Base-by-base conservation (phyloP, 2,329 filamentous ascomycete genomes). In the Aspergillus sergii region DNA sequence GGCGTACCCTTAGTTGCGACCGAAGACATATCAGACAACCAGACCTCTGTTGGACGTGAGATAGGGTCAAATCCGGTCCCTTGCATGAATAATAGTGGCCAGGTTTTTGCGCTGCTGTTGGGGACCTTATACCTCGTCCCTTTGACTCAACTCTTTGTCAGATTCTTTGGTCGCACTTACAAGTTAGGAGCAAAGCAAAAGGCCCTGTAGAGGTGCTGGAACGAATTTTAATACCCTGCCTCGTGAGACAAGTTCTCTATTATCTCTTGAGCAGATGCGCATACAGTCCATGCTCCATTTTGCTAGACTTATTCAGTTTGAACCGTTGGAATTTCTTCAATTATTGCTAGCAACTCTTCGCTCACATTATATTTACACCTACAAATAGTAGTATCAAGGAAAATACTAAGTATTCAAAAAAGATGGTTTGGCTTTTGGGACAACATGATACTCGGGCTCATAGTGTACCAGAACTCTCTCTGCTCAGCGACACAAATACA, bases 151-250 rank as follows among this genome's bases (percentile, higher is more conserved):
- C 36, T n/a, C 2, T 41, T 41, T 19, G 6, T 41, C 2, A 16
- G 3, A 19, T 41, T 41, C 16, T 41, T 41, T 41, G 16, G 36
- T 1, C 36, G 16, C 16, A 41, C 16, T 19, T 41, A 41, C 36
- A 41, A 19, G 36, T 19, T 41, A 16, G 16, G 8, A 19, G 16
- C 36, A 41, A 41, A 41, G 36, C 8, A 41, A 9, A 41, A 41
- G 6, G 6, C 16, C 2, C 36, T 41, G 8, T 41, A 41, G 16
- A 41, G 6, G 16, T 19, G 8, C 8, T 19, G 6, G 6, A 19
- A 19, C 7, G 0, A 8, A 41, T 41, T 1, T 9, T 1, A 8
- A n/a, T 41, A 19, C 2, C 0, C 1, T 41, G 16, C 7, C 30
- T 32, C 9, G 11, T 32, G 11, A 32, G 9, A 11, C 0, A 10